Conservation (phyloP, 139 green algal genomes). For the Tetradesmus obliquus region DNA sequence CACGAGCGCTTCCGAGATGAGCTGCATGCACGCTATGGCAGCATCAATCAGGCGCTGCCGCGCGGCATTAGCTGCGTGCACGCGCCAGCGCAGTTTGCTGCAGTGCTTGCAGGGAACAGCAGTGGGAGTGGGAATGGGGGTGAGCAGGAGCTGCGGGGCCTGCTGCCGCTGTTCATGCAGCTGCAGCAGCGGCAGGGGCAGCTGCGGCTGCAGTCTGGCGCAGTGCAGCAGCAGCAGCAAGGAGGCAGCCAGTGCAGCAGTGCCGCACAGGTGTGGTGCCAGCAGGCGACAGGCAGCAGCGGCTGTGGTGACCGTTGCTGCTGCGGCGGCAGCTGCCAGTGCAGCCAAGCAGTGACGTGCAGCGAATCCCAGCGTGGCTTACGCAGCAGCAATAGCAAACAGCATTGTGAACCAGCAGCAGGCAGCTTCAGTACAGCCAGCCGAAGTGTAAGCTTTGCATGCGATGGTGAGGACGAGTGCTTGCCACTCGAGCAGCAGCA, state of each 20-base stretch:
- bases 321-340: background rate
- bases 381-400: background rate
- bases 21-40: constrained; percentile 72
- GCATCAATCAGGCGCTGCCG: background rate
- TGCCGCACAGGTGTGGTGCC: background rate
- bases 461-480: background rate
- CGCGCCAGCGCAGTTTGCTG: background rate
- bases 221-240: background rate
- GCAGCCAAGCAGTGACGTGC: background rate
- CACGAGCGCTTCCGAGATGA: constrained; percentile 84
- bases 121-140: background rate
- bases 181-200: constrained; percentile 3
- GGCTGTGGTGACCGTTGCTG: background rate
- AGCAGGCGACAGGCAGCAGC: background rate
- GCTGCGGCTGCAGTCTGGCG: background rate
- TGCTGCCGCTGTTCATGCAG: background rate
- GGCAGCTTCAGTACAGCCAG: background rate
- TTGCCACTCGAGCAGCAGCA: background rate
- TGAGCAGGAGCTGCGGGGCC: background rate
- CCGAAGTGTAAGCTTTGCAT: background rate
- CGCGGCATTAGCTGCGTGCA: background rate
- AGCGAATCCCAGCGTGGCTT: background rate
- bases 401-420: background rate
- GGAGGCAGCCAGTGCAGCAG: background rate
- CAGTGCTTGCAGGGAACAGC: background rate